Evolutionary conservation across 805 yeast genomes (phyloP).

Genomic region (Pichia cabralensis): DNA sequence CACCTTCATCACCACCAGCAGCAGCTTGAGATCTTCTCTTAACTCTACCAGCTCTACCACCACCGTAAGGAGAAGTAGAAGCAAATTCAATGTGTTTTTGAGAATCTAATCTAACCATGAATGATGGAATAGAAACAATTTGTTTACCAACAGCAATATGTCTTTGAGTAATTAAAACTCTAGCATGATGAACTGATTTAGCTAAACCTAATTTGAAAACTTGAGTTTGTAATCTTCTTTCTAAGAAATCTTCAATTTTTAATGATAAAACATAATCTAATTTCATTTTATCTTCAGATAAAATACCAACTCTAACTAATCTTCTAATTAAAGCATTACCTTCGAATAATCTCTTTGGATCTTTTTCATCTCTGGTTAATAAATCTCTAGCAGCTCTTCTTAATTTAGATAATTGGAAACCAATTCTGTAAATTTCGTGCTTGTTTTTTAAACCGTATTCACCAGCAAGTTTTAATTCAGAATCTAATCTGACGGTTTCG

Average conservation of each 20-base stretch:
- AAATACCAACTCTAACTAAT: constrained; percentile 98
- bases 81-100: constrained; percentile 99
- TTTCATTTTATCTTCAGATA: constrained; percentile 98
- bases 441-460: constrained; percentile 99
- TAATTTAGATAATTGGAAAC: constrained; percentile 97
- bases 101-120: constrained; percentile 99
- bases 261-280: constrained; percentile 99
- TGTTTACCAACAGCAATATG: constrained; percentile 99
- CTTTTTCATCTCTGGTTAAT: constrained; percentile 99
- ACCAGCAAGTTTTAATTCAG: constrained; percentile 99
- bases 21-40: constrained; percentile 83
- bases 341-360: constrained; percentile 99
- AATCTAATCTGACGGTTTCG: constrained; percentile 99
- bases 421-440: constrained; percentile 99
- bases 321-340: constrained; percentile 99
- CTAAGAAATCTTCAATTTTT: constrained; percentile 97
- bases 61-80: constrained; percentile 99
- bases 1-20: constrained; percentile 59
- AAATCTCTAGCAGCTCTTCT: constrained; percentile 99
- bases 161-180: constrained; percentile 97
- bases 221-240: constrained; percentile 99
- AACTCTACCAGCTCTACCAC: constrained; percentile 99
- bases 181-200: constrained; percentile 99
- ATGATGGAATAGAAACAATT: constrained; percentile 96
- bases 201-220: constrained; percentile 99